A percentile compares a stretch with the other conserved stretches of the same genome.
These are phyloP conservation scores for Sporothrix brasiliensis DNA, from an alignment of 2,329 filamentous ascomycete species.

Conservation along the genomic window DNA sequence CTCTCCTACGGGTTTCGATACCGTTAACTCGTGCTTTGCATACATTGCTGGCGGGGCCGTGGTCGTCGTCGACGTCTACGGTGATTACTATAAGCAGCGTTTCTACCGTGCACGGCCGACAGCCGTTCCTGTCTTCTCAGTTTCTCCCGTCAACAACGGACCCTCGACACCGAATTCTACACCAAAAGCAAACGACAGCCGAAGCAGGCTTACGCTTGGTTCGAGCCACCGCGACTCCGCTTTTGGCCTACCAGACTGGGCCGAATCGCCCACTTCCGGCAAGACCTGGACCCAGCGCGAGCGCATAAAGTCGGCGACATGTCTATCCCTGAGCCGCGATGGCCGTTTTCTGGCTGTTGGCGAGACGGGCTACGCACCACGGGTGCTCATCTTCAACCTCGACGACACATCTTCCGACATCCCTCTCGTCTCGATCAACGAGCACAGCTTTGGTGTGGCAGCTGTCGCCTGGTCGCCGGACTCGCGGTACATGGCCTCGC, in stretches of 20 bases:
- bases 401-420: conserved; percentile 77
- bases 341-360: conserved; percentile 87
- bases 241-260: conserved; percentile 53
- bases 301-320: conserved; percentile 91
- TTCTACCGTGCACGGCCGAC: conserved; percentile 88
- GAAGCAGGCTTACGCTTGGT: conserved; percentile 55
- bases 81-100: conserved; percentile 70
- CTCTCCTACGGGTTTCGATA: conserved; percentile 84
- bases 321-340: conserved; percentile 83
- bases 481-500: conserved; percentile 80
- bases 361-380: conserved; percentile 91
- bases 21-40: conserved; percentile 75
- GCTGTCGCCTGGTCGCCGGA: conserved; percentile 89
- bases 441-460: conserved; percentile 87
- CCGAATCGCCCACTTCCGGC: conserved; percentile 62
- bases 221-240: conserved; percentile 51
- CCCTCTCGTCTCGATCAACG: conserved; percentile 81
- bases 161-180: conserved; percentile 58
- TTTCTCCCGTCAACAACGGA: conserved; percentile 55
- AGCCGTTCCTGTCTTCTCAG: conserved; percentile 66
- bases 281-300: conserved; percentile 88
- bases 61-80: conserved; percentile 81
- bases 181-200: conserved; percentile 65
- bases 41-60: conserved; percentile 92
- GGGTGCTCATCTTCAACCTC: conserved; percentile 87